These are phyloP conservation scores for Pluteus cervinus DNA, from an alignment of 768 basidiomycete genomes.

Conservation along the genomic window DNA sequence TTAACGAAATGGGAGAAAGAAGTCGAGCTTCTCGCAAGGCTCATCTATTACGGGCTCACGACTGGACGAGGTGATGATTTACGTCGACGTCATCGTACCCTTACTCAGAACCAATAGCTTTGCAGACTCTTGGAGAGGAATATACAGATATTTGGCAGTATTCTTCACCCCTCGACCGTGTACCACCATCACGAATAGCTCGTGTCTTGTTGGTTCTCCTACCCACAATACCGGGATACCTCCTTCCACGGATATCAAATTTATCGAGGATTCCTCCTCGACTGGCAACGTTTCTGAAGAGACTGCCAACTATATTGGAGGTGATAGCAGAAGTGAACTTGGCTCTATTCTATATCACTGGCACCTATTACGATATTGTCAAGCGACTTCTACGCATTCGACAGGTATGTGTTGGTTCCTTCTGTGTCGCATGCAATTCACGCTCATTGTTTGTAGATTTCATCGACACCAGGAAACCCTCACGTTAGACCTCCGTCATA, in stretches of 20 bases:
- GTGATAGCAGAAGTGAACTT: slow-evolving; percentile 66
- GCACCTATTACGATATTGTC: slow-evolving; percentile 70
- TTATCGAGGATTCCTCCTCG: slow-evolving; percentile 30
- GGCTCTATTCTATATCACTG: slow-evolving; percentile 73
- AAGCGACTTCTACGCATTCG: slow-evolving; percentile 63
- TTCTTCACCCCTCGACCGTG: slow-evolving; percentile 30
- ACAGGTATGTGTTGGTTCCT: slow-evolving; percentile 49
- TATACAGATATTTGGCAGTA: slow-evolving; percentile 84
- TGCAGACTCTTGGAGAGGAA: slow-evolving; percentile 86
- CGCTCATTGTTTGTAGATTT: slow-evolving; percentile 43
- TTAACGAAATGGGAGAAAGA: slow-evolving; percentile 78
- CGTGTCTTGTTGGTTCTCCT: slow-evolving; percentile 58
- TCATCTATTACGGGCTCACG: slow-evolving; percentile 70
- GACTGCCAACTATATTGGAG: slow-evolving; percentile 47
- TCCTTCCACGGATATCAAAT: slow-evolving; percentile 43
- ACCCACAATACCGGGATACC: slow-evolving; percentile 59
- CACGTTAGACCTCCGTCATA: slow-evolving; percentile 77
- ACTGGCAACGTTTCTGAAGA: slow-evolving; percentile 26
- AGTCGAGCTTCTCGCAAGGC: slow-evolving; percentile 59
- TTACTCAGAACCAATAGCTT: slow-evolving; percentile 36
- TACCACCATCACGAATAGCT: slow-evolving; percentile 37
- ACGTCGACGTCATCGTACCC: slow-evolving; percentile 1
- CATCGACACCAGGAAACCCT: slow-evolving; percentile 65
- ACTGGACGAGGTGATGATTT: slow-evolving; percentile 56
- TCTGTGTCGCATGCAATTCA: neutral